phyloP scores from a whole-genome alignment of 2,329 filamentous ascomycete species.

The Dactylonectria macrodidyma region DNA sequence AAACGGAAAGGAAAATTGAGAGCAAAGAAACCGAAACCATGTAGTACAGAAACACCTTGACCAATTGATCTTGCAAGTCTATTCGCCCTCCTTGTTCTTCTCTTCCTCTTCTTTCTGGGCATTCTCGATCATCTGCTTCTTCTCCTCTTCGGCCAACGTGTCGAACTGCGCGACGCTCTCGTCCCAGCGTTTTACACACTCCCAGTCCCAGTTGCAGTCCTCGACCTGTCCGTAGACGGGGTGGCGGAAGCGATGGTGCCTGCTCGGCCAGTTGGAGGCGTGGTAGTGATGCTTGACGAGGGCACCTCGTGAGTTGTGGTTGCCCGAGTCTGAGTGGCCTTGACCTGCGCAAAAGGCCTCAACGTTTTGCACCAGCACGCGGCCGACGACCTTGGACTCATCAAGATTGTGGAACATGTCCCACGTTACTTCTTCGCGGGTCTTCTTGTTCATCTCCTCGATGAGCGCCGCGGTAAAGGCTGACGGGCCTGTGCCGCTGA shows the following conservation, averaged over 20 bases:
- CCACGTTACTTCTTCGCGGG: conserved; percentile 67
- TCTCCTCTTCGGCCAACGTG: conserved; percentile 70
- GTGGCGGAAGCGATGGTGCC: conserved; percentile 77
- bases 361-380: conserved; percentile 77
- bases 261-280: conserved; percentile 79
- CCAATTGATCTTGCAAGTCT: no score
- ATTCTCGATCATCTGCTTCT: conserved; percentile 64
- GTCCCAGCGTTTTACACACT: conserved; percentile 78
- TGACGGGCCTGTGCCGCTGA: conserved; percentile 80
- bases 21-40: no score
- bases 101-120: not conserved
- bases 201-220: conserved; percentile 77
- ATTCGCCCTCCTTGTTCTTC: no score
- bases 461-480: conserved; percentile 78
- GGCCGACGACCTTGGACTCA: conserved; percentile 76
- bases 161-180: conserved; percentile 74
- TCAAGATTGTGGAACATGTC: conserved; percentile 75
- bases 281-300: conserved; percentile 83
- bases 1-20: no score
- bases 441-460: conserved; percentile 70
- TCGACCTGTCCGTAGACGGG: conserved; percentile 80
- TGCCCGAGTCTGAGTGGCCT: conserved; percentile 81
- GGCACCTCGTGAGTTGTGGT: conserved; percentile 75
- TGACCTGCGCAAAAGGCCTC: conserved; percentile 82
- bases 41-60: no score